Evolutionary conservation across 2,329 filamentous ascomycete genomes (phyloP).

Genomic region (Alternaria burnsii): DNA sequence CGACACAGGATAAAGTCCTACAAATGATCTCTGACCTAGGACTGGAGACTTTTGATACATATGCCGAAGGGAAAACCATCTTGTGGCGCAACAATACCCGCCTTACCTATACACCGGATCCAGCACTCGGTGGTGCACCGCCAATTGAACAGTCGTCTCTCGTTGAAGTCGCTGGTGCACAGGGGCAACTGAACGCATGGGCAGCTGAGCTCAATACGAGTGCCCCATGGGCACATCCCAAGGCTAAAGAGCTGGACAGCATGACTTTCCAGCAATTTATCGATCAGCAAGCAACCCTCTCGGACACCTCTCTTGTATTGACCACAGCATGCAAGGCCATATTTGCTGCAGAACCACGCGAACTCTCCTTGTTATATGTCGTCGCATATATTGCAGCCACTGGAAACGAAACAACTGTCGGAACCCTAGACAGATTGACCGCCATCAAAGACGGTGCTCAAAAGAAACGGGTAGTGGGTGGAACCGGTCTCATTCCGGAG

Average conservation of each 20-base stretch:
- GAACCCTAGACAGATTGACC: constrained; percentile 23
- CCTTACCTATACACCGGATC: constrained; percentile 18
- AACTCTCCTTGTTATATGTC: constrained; percentile 29
- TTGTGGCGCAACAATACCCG: constrained; percentile 27
- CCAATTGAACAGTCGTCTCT: constrained; percentile 20
- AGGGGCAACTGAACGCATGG: constrained; percentile 25
- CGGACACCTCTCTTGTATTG: constrained; percentile 23
- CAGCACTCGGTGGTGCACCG: constrained; percentile 22
- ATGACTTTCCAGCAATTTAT: constrained; percentile 25
- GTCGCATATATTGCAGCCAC: constrained; percentile 32
- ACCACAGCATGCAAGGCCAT: constrained; percentile 21
- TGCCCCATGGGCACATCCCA: constrained; percentile 25
- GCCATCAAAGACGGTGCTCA: constrained; percentile 25
- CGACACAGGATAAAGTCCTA: constrained; percentile 31
- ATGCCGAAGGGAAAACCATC: constrained; percentile 23
- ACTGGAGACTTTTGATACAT: constrained; percentile 26
- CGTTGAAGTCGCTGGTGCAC: constrained; percentile 17
- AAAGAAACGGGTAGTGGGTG: constrained; percentile 30
- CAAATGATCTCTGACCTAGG: constrained; percentile 29
- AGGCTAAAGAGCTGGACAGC: constrained; percentile 22
- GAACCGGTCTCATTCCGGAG: constrained; percentile 31
- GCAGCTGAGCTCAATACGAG: constrained; percentile 28
- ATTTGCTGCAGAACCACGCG: constrained; percentile 22
- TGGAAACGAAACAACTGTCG: constrained; percentile 26
- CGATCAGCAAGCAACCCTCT: not conserved